Percentiles rank a stretch among this genome's conserved stretches.
These are phyloP conservation scores for Boletus speciosus DNA, from an alignment of 768 basidiomycete species.

Conservation along the genomic window DNA sequence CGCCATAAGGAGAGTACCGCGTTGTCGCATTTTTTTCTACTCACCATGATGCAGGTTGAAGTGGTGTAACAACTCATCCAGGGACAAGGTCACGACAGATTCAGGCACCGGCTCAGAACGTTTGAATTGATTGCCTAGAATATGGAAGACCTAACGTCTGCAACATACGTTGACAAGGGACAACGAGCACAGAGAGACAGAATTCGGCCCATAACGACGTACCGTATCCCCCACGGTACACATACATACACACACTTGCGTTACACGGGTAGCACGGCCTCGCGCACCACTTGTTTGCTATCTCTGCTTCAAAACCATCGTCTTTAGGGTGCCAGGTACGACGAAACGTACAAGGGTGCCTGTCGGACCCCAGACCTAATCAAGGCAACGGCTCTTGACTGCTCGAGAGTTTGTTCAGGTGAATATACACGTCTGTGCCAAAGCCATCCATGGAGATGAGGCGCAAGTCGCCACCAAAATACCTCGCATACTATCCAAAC, in stretches of 20 bases:
- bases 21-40: too few species aligned
- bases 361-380: neutral
- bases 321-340: neutral
- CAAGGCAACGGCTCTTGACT: conserved; percentile 71
- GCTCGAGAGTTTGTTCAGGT: conserved; percentile 82
- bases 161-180: neutral
- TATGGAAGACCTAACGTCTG: too few species aligned
- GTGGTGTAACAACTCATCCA: too few species aligned
- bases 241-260: neutral
- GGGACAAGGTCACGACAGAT: too few species aligned
- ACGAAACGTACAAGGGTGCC: neutral
- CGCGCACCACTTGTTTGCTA: neutral
- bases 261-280: neutral
- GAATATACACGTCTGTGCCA: conserved; percentile 90
- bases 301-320: neutral
- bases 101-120: too few species aligned
- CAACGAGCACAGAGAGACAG: neutral
- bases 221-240: neutral
- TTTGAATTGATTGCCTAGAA: too few species aligned
- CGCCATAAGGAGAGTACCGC: too few species aligned
- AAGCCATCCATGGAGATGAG: conserved; percentile 98
- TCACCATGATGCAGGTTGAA: too few species aligned
- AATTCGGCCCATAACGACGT: neutral
- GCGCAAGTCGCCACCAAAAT: conserved; percentile 88
- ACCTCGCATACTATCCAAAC: conserved; percentile 72